Base-by-base conservation (phyloP, 1,139 yeast genomes). In the Kodamaea ohmeri region DNA sequence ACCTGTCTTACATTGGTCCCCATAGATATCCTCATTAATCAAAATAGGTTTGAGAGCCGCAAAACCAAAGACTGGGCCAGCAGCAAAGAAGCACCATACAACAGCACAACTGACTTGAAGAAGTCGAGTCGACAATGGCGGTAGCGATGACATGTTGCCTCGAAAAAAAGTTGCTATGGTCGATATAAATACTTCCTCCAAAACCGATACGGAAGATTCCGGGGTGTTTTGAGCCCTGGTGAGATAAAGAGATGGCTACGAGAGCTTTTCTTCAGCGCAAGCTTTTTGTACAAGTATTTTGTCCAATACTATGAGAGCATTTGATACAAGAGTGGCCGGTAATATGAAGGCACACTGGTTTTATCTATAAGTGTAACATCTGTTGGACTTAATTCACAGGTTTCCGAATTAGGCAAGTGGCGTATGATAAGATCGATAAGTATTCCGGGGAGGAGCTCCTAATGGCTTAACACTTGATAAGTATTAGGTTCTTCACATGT, bases 31-130 rank as follows among this genome's bases (percentile, higher is more conserved):
- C 56, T 89, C 90, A 7, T 69, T 60, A 18, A 87, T 76, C 34
- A 90, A 66, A 3, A 89, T 76, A 4, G 95, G 95, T 55, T 90
- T 90, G 39, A 90, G 65, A 3, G 97, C 97, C 14, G 97, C 96
- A 65, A 89, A 90, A 1, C 97, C 95, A 67, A 90, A 90, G 8
- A 89, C 83, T 1, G 95, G 89, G 2, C 97, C 97, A 0, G 96
- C 96, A 2, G 96, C 90, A 27, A 88, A 66, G 18, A 89, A 65
- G 62, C 97, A 89, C 96, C 96, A 89, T 1, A 71, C 47, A 24
- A 87, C 78, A 25, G 97, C 90, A 59, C 95, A 85, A 6, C 55
- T 41, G 9, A 82, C 71, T 55, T 82, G 89, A 1, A 65, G 19
- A 8, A 61, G 28, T 42, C 75, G 47, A 27, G 46, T 53, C 36